Base-by-base conservation (phyloP, 2,329 filamentous ascomycete genomes). In the Aspergillus phoenicis region DNA sequence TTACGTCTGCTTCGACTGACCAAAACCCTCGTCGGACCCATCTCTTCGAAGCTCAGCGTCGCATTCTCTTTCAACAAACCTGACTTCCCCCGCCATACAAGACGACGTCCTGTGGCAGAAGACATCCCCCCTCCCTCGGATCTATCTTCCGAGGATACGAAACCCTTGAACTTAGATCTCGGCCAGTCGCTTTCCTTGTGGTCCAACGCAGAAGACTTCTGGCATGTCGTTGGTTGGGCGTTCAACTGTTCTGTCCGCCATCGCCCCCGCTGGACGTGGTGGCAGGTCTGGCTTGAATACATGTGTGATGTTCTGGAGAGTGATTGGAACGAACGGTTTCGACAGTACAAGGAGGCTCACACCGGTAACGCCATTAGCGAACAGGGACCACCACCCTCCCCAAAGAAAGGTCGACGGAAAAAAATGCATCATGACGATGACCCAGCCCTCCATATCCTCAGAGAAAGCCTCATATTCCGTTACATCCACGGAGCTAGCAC, bases 211-310 rank as follows among this genome's bases (percentile, higher is more conserved):
- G 87, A 91, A 62, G 91, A 96, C 71, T 96, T 98, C 70, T 99
- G 95, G 92, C 85, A 88, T 45, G 85, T 91, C 0, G 84, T 95
- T 0, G 95, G 94, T 3, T 98, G 95, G 95, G 90, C 91, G 0
- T 93, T 98, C 74, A 95, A 94, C 72, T 98, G 94, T 78, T 93
- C 91, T 55, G 84, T 90, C 1, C 75, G 84, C 33, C 83, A 94
- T 67, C 87, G 87, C 1, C 83, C 85, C 43, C 84, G 94, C 20
- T 98, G 95, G 94, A 84, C 82, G 53, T 84, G 88, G 70, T 98
- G 93, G 93, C 87, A 84, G 67, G 77, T 86, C 7, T 97, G 92
- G 90, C 80, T 98, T 13, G 85, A 88, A 36, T 88, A 90, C 63
- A 89, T 97, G 73, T 75, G 80, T 55, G 75, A 79, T 13, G 70